These are phyloP conservation scores for Tremella fuciformis DNA, from an alignment of 768 basidiomycete genomes.

Conservation along the genomic window DNA sequence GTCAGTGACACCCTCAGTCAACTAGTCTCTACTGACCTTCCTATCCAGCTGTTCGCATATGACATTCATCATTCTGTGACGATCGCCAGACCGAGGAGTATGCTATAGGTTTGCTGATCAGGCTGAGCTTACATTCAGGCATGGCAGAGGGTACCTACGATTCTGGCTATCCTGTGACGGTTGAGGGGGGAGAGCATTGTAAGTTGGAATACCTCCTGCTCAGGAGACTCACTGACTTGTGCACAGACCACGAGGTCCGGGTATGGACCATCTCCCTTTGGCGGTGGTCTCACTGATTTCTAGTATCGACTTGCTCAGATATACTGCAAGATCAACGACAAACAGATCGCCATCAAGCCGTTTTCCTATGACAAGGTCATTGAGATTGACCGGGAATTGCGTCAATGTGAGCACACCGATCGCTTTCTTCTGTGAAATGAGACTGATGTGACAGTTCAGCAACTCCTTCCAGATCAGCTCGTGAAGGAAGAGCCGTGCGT, in stretches of 20 bases:
- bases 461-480: conserved; percentile 11
- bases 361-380: conserved; percentile 13
- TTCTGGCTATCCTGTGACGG: conserved; percentile 5
- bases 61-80: conserved; percentile 15
- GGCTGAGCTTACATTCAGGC: neutral
- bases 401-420: conserved; percentile 8
- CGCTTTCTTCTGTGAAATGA: neutral
- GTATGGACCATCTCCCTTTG: neutral
- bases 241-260: conserved; percentile 13
- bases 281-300: neutral
- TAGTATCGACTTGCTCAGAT: conserved; percentile 15
- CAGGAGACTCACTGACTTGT: neutral
- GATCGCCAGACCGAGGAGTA: conserved; percentile 16
- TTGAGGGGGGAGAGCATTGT: conserved; percentile 14
- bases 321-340: conserved; percentile 17
- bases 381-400: conserved; percentile 15
- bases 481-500: conserved; percentile 8
- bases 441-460: conserved; percentile 7
- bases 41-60: conserved; percentile 15
- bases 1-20: neutral
- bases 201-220: neutral
- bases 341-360: conserved; percentile 12
- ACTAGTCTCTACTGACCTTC: neutral
- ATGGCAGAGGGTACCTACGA: conserved; percentile 10
- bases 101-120: neutral